Conservation (phyloP, 768 basidiomycete genomes). For the Leccinum longicurvipes region DNA sequence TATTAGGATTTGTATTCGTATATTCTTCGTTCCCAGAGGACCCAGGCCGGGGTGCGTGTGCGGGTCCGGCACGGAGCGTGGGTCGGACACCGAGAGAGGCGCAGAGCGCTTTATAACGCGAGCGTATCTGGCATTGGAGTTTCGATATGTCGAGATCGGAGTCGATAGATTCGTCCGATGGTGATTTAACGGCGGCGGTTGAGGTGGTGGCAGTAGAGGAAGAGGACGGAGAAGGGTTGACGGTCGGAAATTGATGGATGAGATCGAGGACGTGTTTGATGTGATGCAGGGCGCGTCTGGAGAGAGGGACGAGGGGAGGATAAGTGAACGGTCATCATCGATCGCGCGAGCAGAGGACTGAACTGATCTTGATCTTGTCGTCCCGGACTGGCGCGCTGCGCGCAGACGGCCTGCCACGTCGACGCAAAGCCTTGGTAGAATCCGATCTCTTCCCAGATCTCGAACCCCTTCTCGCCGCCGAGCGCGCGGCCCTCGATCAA, state of each 20-base stretch:
- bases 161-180: constrained; percentile 31
- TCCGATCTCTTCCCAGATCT: constrained; percentile 96
- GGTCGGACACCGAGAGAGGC: constrained; percentile 71
- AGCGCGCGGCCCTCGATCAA: constrained; percentile 87
- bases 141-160: constrained; percentile 63
- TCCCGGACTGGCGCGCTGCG: constrained; percentile 25
- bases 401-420: constrained; percentile 60
- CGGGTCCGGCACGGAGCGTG: constrained; percentile 30
- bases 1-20: too few relatives aligned
- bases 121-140: constrained; percentile 80
- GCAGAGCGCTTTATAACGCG: constrained; percentile 84
- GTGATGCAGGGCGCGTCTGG: constrained; percentile 59
- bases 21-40: neutral
- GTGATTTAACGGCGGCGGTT: accelerated
- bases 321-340: neutral
- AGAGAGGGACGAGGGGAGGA: neutral
- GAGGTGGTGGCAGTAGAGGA: constrained; percentile 22
- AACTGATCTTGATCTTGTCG: constrained; percentile 8
- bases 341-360: neutral
- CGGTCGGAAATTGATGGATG: constrained; percentile 70
- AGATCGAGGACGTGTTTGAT: constrained; percentile 67
- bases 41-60: neutral
- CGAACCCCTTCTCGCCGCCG: constrained; percentile 87
- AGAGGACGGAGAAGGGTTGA: constrained; percentile 67
- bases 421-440: constrained; percentile 85